Conservation (phyloP, 2,329 filamentous ascomycete genomes). For the Scedosporium aurantiacum region DNA sequence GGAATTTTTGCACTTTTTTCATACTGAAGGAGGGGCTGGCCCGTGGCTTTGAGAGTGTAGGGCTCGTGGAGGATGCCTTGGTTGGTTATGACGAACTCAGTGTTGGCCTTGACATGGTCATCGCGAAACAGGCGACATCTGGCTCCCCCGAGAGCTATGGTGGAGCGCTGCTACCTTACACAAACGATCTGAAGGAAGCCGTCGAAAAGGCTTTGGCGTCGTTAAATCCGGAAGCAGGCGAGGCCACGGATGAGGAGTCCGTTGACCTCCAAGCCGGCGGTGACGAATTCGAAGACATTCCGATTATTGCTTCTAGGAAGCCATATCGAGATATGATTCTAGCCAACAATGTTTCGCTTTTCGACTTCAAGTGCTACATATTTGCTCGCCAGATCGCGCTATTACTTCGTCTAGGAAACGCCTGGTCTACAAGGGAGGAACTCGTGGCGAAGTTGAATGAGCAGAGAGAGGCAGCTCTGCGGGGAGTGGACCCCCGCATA, state of each 20-base stretch:
- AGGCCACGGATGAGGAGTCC: constrained; percentile 27
- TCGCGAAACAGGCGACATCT: constrained; percentile 58
- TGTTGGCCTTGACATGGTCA: constrained; percentile 71
- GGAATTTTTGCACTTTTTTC: constrained; percentile 99
- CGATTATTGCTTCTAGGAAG: constrained; percentile 57
- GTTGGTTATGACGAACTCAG: constrained; percentile 92
- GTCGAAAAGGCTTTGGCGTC: constrained; percentile 40
- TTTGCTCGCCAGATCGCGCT: constrained; percentile 82
- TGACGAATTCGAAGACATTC: constrained; percentile 42
- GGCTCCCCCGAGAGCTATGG: constrained; percentile 55
- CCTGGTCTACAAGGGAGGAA: constrained; percentile 50
- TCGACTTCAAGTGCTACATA: constrained; percentile 90
- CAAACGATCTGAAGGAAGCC: constrained; percentile 57
- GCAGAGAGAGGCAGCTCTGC: constrained; percentile 47
- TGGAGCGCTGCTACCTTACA: constrained; percentile 60
- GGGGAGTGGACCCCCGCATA: constrained; percentile 42
- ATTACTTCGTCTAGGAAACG: constrained; percentile 72
- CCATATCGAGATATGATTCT: constrained; percentile 86
- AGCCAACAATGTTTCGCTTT: constrained; percentile 87
- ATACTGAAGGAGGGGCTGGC: constrained; percentile 93
- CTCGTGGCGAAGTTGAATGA: constrained; percentile 50
- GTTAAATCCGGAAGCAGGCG: constrained; percentile 14
- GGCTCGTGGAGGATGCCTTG: constrained; percentile 86
- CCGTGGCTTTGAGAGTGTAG: constrained; percentile 89
- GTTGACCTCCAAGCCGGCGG: constrained; percentile 39